Conservation (phyloP, 352 stramenopile species). For the Phytophthora sansomeana region DNA sequence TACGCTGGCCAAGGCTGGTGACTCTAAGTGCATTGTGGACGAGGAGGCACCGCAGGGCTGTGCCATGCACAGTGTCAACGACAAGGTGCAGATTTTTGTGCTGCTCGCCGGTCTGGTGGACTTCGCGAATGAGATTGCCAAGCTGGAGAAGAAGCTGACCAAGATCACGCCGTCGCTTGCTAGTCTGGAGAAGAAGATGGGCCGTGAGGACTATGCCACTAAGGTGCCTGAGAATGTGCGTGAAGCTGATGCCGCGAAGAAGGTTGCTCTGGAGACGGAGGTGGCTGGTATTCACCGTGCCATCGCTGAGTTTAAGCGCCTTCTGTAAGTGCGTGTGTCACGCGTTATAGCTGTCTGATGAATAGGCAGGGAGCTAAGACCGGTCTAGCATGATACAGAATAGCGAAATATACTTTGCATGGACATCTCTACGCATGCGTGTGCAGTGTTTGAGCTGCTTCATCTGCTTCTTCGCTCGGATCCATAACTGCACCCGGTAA, state of each 20-base stretch:
- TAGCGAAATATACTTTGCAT: conserved; percentile 39
- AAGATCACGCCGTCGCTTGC: conserved; percentile 82
- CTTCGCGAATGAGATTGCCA: conserved; percentile 91
- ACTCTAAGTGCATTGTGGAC: conserved; percentile 89
- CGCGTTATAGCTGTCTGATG: conserved; percentile 14
- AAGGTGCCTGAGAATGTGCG: conserved; percentile 86
- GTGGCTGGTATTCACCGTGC: conserved; percentile 79
- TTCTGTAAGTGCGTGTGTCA: conserved; percentile 50
- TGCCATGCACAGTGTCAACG: conserved; percentile 95
- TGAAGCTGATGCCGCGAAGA: conserved; percentile 80
- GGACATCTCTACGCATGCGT: conserved; percentile 7
- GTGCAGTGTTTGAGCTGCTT: conserved; percentile 12
- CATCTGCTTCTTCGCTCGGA: conserved; percentile 12
- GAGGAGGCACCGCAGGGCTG: conserved; percentile 87
- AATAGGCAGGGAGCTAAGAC: conserved; percentile 7
- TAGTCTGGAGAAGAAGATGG: conserved; percentile 84
- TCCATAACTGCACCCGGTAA: conserved; percentile 36
- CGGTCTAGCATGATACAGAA: conserved; percentile 15
- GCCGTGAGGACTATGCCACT: conserved; percentile 77
- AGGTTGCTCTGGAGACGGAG: conserved; percentile 84
- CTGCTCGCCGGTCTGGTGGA: conserved; percentile 86
- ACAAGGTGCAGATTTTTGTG: conserved; percentile 92
- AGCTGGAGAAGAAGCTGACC: conserved; percentile 90
- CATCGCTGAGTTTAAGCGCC: conserved; percentile 81
- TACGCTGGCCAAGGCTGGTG: conserved; percentile 94